Evolutionary conservation across 2,329 filamentous ascomycete species (phyloP), one percentile per base, ranked within the genome.

Genomic region (Fusarium lyarnte): DNA sequence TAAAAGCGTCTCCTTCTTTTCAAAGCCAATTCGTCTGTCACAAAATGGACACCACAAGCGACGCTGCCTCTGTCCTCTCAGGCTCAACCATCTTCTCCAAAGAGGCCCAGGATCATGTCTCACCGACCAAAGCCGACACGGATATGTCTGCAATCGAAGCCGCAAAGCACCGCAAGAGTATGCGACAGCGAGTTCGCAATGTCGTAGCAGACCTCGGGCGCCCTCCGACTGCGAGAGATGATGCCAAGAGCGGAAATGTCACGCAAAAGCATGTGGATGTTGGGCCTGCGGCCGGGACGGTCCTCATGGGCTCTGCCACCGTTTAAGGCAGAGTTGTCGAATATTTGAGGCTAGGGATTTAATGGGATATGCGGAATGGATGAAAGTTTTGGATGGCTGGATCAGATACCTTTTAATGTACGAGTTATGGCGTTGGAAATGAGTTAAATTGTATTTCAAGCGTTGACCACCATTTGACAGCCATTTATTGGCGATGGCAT

Each of bases 181-280:
- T 80, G 63, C 78, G 79, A 49, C 77, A 81, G 59, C 78, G 78
- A 60, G 79, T 80, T 21, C 79, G 79, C 65, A 79, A 80, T 49
- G 76, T 81, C 55, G 73, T 81, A 35, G 73, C 78, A 53, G 79
- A 81, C 53, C 74, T 81, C 54, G 79, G 80, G 57, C 76, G 70
- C 33, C 80, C 80, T 46, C 79, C 79, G 3, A 81, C 79, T 17
- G 59, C 68, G 33, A 70, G 78, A 51, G 77, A 80, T 61, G 79
- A 81, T 62, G 79, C 74, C 57, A 79, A 77, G 72, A 77, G 77
- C 17, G 80, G 80, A 39, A 80, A 73, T 62, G 63, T 47, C 49
- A 77, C 79, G 39, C 69, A 75, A 60, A 77, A 76, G 45, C 78
- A 77, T 69, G 66, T 75, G 52, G 76, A 80, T 38, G 69, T 78